Base-by-base conservation (phyloP, 257 asterid species). In the Nicotiana otophora region DNA sequence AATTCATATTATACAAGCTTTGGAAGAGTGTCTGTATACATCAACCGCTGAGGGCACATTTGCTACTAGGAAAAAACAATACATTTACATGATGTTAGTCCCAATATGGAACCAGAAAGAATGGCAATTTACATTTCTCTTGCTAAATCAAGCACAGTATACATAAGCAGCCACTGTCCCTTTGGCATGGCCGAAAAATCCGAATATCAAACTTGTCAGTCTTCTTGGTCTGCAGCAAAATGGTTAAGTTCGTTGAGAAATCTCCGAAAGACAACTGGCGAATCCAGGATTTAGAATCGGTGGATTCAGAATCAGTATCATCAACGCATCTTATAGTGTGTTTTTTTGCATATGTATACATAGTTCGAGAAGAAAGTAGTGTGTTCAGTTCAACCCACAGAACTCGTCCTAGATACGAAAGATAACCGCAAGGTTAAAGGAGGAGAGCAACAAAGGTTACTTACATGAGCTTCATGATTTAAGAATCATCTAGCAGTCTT, bases 101-200 rank as follows among this genome's bases (percentile, higher is more conserved):
- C 63, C 80, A 74, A 48, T 23, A 74, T 74, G 80, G 80, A 74
- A 74, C 80, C 26, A 74, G 0, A 51, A 75, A 51, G 63, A 75
- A 75, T 75, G 16, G 8, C 39, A 75, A 75, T 51, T 75, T 48
- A 51, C 80, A 15, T 72, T 72, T 75, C 46, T 75, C 80, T 75
- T 51, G 48, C 80, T 26, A 75, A 75, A 51, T 48, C 63, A 75
- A 75, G n/a, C 17, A 75, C 80, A 75, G 23, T 28, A 75, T 75
- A 75, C 80, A 75, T 26, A 75, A 75, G 42, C 23, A 75, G 42
- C 63, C 80, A 48, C 31, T 48, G 42, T 75, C 80, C 80, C 5
- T 75, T 42, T 26, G 62, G 51, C 80, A 5, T 51, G 63, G 62
- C 80, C 5, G 5, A 26, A 51, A 42, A 48, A 48, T 48, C 63